Evolutionary conservation across 2,329 filamentous ascomycete genomes (phyloP), one percentile per base, ranked within the genome.

Genomic region (Alternaria brassicicola): DNA sequence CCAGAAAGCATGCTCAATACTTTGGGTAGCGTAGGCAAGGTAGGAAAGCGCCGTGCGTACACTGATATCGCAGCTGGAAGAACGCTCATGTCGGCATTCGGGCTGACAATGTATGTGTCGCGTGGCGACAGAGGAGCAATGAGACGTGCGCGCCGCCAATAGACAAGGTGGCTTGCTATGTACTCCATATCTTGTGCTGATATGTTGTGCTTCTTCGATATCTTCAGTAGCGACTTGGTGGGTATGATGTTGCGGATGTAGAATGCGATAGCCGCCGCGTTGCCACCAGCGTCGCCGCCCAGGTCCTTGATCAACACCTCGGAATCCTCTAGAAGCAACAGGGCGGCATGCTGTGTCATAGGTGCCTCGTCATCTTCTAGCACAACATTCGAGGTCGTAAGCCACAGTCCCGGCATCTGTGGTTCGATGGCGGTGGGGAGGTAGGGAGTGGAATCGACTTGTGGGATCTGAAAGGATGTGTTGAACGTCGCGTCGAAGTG

Each of bases 111-210:
- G 76, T 98, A 99, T 10, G 89, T 90, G 74, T 98, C 93, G 46
- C 93, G 86, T 41, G 91, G 90, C 71, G 97, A 93, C 6, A 99
- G 85, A 0, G 95, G 95, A 4, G 92, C 91, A 38, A 98, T 94
- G 15, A 94, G 90, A 59, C 96, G 91, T 45, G 94, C 95, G 56
- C 93, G 89, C 23, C 95, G 89, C 93, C 94, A 98, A 79, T 96
- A 96, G 61, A 98, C 93, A 62, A 99, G 89, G 79, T 98, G 95
- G 57, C 92, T 90, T 9, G 93, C 93, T 62, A 96, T 91, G 67
- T 92, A 89, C 63, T 94, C 89, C 62, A 98, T 89, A 66, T 96
- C 91, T 30, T 87, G 84, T 1, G 95, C 83, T 3, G 90, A 88
- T 51, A 98, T 89, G 19, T 88, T 85, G 50, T 90, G 87, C 64